phyloP scores from a whole-genome alignment of 2,329 filamentous ascomycete species.

The Juglanconis sp. region DNA sequence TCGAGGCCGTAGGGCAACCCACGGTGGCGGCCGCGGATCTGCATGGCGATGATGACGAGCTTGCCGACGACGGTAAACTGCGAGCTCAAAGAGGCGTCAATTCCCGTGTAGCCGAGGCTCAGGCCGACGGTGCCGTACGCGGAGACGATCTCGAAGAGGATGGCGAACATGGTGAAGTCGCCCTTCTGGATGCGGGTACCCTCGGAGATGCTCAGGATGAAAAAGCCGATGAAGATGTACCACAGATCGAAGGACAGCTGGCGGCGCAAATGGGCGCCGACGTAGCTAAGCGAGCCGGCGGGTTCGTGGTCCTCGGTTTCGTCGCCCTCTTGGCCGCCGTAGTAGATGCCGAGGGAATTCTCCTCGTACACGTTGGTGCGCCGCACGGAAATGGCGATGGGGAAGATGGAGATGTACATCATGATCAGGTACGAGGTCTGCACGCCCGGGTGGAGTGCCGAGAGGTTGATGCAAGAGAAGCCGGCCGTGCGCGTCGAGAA shows the following conservation, averaged over 20 bases:
- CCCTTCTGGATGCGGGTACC: constrained; percentile 62
- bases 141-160: constrained; percentile 82
- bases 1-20: constrained; percentile 66
- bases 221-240: constrained; percentile 93
- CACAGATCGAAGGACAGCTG: constrained; percentile 97
- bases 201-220: constrained; percentile 88
- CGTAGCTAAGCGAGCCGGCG: constrained; percentile 70
- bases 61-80: constrained; percentile 76
- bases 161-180: constrained; percentile 65
- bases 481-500: constrained; percentile 87
- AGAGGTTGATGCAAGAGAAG: constrained; percentile 76
- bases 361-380: constrained; percentile 97
- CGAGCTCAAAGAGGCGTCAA: constrained; percentile 77
- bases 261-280: constrained; percentile 84
- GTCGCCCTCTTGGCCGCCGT: constrained; percentile 31
- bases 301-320: constrained; percentile 48
- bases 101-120: constrained; percentile 73
- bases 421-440: constrained; percentile 95
- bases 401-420: constrained; percentile 99
- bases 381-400: constrained; percentile 91
- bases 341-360: constrained; percentile 73
- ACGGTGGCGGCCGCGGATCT: constrained; percentile 66
- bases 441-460: constrained; percentile 79
- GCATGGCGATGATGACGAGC: constrained; percentile 66
- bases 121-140: constrained; percentile 94